Percentiles rank a stretch among this genome's conserved stretches.
These are phyloP conservation scores for Clonostachys byssicola DNA, from an alignment of 2,329 filamentous ascomycete species.

Conservation along the genomic window DNA sequence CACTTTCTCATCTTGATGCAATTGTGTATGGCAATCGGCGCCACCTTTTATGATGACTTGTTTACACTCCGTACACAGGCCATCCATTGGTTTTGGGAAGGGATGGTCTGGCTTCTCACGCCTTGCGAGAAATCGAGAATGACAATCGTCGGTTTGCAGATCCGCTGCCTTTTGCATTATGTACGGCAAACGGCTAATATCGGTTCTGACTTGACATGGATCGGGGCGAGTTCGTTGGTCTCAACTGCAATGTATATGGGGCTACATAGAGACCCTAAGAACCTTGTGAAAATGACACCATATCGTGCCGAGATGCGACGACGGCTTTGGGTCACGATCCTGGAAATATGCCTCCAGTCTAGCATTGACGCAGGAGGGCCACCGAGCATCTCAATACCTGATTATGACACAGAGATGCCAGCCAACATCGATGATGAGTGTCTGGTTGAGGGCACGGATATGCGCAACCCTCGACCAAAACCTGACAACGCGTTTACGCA, in stretches of 20 bases:
- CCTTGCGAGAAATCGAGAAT: constrained; percentile 49
- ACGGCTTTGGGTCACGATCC: constrained; percentile 48
- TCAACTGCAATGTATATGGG: constrained; percentile 44
- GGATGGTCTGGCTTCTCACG: constrained; percentile 47
- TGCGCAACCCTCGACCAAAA: constrained; percentile 14
- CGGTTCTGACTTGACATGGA: constrained; percentile 41
- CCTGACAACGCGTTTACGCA: constrained; percentile 30
- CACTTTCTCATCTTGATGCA: constrained; percentile 53
- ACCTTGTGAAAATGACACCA: constrained; percentile 25
- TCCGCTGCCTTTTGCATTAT: constrained; percentile 33
- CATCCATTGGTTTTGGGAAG: constrained; percentile 53
- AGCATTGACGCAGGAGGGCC: constrained; percentile 40
- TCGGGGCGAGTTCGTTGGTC: constrained; percentile 36
- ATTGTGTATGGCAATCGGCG: constrained; percentile 53
- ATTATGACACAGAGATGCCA: constrained; percentile 45
- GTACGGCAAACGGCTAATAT: constrained; percentile 29
- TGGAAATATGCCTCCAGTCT: constrained; percentile 40
- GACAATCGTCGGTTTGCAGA: constrained; percentile 44
- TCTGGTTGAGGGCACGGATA: constrained; percentile 9
- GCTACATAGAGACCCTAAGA: constrained; percentile 40
- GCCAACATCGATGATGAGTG: constrained; percentile 46
- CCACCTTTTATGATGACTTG: constrained; percentile 39
- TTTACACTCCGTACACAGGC: constrained; percentile 46
- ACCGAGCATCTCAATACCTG: constrained; percentile 33
- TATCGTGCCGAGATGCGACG: constrained; percentile 41